A percentile compares a stretch with the other conserved stretches of the same genome.
These are phyloP conservation scores for Populus hybrid DNA, from an alignment of 441 rosid genomes.

Conservation along the genomic window DNA sequence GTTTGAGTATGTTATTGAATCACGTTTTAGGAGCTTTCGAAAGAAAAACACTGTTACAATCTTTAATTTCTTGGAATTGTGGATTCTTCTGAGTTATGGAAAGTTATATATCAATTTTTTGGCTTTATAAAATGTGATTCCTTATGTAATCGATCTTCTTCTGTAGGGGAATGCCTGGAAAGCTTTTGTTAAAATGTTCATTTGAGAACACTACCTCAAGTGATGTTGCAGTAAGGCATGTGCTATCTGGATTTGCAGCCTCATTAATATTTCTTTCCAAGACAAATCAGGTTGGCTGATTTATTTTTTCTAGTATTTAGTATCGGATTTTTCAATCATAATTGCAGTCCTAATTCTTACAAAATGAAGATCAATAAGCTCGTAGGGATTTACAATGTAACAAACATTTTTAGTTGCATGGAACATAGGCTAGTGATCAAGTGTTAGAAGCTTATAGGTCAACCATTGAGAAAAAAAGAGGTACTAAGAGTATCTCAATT, in stretches of 20 bases:
- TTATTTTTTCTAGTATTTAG: slow-evolving; percentile 3
- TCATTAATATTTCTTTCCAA: slow-evolving; percentile 53
- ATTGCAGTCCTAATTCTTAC: not conserved
- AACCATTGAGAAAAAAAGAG: not conserved
- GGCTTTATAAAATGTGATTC: not conserved
- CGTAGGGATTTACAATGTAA: not conserved
- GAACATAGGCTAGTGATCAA: not conserved
- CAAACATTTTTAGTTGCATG: not conserved
- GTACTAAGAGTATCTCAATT: not conserved
- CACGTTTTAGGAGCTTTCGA: not conserved
- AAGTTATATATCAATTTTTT: not conserved
- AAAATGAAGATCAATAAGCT: not conserved
- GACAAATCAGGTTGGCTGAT: slow-evolving; percentile 48
- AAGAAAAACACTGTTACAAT: not conserved
- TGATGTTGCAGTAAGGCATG: slow-evolving; percentile 22
- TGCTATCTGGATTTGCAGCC: slow-evolving; percentile 58
- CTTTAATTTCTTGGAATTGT: not conserved
- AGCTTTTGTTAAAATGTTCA: slow-evolving; percentile 30
- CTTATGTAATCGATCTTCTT: not conserved
- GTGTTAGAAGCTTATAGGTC: not conserved
- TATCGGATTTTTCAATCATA: not conserved
- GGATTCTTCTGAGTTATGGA: not conserved
- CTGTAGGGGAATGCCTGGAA: slow-evolving; percentile 34
- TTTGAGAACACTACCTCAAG: slow-evolving; percentile 20
- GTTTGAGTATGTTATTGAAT: not conserved